A percentile compares a stretch with the other conserved stretches of the same genome.
Evolutionary conservation across 192 early-diverging fungal species (phyloP).

Genomic region (Umbelopsis sp.): DNA sequence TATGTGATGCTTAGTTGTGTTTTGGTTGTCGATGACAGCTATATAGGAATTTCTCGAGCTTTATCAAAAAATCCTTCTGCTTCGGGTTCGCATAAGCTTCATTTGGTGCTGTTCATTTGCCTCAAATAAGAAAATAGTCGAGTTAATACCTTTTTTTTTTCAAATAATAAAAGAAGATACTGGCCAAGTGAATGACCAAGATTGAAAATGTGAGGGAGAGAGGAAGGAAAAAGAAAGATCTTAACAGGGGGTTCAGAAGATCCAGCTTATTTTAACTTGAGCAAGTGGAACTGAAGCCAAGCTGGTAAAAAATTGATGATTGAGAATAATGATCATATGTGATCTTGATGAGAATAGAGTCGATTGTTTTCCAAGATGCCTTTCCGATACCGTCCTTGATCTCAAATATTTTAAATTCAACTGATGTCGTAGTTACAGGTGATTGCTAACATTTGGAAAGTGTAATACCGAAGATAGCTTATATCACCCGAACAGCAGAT

Average conservation of each 20-base stretch:
- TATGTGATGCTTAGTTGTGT: too few relatives aligned
- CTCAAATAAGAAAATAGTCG: not conserved
- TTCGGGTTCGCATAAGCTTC: too few relatives aligned
- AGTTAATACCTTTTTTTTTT: not conserved
- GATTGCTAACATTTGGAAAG: slow-evolving; percentile 16
- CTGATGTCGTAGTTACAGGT: slow-evolving; percentile 11
- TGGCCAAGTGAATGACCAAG: too few relatives aligned
- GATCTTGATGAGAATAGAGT: not conserved
- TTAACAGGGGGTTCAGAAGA: slow-evolving; percentile 1
- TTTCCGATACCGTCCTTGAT: not conserved
- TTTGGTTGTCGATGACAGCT: too few relatives aligned
- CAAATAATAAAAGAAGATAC: too few relatives aligned
- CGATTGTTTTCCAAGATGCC: not conserved
- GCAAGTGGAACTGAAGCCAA: not conserved
- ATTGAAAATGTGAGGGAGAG: not conserved
- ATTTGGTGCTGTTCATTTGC: too few relatives aligned
- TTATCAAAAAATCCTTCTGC: too few relatives aligned
- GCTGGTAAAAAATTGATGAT: slow-evolving; percentile 12
- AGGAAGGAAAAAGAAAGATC: not conserved
- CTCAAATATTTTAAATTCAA: slow-evolving; percentile 16
- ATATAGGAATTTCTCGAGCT: too few relatives aligned
- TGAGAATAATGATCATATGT: not conserved
- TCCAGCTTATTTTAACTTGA: slow-evolving; percentile 1
- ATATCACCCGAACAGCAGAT: not conserved
- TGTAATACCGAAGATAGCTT: not conserved